A percentile compares a stretch with the other conserved stretches of the same genome.
phyloP scores from a whole-genome alignment of 305 asterid species.

The Fraxinus albicans region DNA sequence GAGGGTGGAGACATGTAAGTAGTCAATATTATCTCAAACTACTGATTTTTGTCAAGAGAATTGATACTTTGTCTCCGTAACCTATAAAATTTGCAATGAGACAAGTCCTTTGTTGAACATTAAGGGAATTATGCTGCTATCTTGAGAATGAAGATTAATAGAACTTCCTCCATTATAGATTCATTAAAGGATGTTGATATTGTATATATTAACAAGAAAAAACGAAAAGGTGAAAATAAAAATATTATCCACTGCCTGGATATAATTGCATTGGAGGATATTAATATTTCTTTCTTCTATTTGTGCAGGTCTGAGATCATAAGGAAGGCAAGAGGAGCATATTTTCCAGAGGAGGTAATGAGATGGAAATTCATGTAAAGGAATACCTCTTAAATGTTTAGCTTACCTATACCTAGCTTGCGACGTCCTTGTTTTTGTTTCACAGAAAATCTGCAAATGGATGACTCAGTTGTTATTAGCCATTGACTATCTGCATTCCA shows the following conservation, averaged over 20 bases:
- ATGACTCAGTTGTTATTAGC: slow-evolving; percentile 81
- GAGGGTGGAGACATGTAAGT: slow-evolving; percentile 97
- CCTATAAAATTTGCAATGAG: neutral
- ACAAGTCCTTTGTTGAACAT: neutral
- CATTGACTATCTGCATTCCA: slow-evolving; percentile 82
- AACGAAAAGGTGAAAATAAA: neutral
- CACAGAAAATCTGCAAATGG: slow-evolving; percentile 90
- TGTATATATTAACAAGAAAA: neutral
- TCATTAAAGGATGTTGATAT: neutral
- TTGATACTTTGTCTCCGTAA: neutral
- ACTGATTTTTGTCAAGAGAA: neutral
- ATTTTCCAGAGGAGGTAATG: slow-evolving; percentile 85
- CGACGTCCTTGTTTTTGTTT: slow-evolving; percentile 27
- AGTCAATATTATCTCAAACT: slow-evolving; percentile 15
- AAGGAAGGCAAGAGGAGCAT: slow-evolving; percentile 75
- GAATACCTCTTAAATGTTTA: slow-evolving; percentile 15
- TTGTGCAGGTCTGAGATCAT: slow-evolving; percentile 61
- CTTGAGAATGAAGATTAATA: neutral
- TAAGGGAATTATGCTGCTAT: neutral
- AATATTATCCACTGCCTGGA: neutral
- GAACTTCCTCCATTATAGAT: neutral
- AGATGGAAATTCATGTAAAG: slow-evolving; percentile 12
- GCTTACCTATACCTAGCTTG: slow-evolving; percentile 3
- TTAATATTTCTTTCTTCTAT: slow-evolving; percentile 1
- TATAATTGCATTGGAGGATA: neutral